Evolutionary conservation across 2,329 filamentous ascomycete genomes (phyloP), one percentile per base, ranked within the genome.

Genomic region (Colletotrichum incanum): DNA sequence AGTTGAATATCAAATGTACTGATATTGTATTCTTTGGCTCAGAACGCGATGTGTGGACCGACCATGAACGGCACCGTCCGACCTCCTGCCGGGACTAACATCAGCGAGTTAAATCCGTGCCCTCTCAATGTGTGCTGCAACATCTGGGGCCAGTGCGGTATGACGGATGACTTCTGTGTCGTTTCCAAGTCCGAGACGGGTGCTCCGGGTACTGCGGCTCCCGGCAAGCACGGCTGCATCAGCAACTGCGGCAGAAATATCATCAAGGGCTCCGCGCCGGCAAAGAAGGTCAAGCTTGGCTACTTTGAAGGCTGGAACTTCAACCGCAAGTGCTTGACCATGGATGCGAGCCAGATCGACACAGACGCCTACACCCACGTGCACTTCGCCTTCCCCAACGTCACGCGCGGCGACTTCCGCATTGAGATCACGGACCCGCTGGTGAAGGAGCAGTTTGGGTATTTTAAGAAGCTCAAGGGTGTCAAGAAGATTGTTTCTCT

Each of bases 91-190:
- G 77, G 77, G 34, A 62, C 59, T 1, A 47, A 69, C 14, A 64
- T 80, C 8, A 67, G 69, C n/a, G 45, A 65, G 8, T 63, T 81
- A 4, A 81, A 79, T 56, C 78, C 77, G 0, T 81, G 80, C 34
- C 78, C 76, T 2, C 70, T 80, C 0, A 79, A 80, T 5, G 75
- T 76, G 11, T 80, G 77, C 70, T 79, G 79, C 71, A 74, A 83
- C 67, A 77, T 79, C 49, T 85, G 83, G 78, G 86, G 86, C 0
- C 79, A 84, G 59, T 88, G 86, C 31, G 86, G 86, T 6, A 80
- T 80, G 1, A 84, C 83, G 0, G 73, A 74, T 1, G 84, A 84
- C 18, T 87, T 86, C 74, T 88, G 86, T 75, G 77, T 74, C 16
- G 67, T 76, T 49, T 76, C 23, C 2, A 72, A 72, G 14, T 75